These are phyloP conservation scores for Xylaria sp. DNA, from an alignment of 2,329 filamentous ascomycete species.

Conservation along the genomic window DNA sequence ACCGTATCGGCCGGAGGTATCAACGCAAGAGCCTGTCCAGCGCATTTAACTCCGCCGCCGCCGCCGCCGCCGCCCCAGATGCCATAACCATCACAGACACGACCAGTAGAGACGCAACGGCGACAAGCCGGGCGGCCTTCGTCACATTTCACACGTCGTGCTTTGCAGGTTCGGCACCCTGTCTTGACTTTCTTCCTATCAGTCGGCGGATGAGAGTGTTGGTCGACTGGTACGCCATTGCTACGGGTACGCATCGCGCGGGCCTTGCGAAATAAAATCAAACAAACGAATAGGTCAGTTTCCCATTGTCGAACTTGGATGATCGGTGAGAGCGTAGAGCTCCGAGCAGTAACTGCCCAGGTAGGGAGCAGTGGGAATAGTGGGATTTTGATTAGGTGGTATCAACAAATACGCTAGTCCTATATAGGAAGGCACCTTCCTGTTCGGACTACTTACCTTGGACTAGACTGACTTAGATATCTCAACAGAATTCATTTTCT, in stretches of 20 bases:
- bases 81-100: conserved; percentile 40
- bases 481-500: too few species aligned
- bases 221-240: background rate
- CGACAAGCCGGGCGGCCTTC: conserved; percentile 37
- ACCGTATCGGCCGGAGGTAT: background rate
- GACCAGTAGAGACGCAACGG: conserved; percentile 39
- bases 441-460: too few species aligned
- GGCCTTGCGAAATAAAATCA: background rate
- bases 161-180: conserved; percentile 42
- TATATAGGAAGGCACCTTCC: too few species aligned
- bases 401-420: too few species aligned
- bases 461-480: too few species aligned
- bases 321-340: background rate
- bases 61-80: conserved; percentile 38
- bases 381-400: background rate
- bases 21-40: conserved; percentile 29
- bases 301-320: background rate
- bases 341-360: too few species aligned
- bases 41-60: conserved; percentile 15
- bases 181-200: conserved; percentile 32
- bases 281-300: too few species aligned
- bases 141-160: conserved; percentile 41
- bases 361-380: background rate
- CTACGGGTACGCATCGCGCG: background rate
- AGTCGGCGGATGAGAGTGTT: background rate